Conservation (phyloP, 2,329 filamentous ascomycete species). For the Exophiala viscosa region DNA sequence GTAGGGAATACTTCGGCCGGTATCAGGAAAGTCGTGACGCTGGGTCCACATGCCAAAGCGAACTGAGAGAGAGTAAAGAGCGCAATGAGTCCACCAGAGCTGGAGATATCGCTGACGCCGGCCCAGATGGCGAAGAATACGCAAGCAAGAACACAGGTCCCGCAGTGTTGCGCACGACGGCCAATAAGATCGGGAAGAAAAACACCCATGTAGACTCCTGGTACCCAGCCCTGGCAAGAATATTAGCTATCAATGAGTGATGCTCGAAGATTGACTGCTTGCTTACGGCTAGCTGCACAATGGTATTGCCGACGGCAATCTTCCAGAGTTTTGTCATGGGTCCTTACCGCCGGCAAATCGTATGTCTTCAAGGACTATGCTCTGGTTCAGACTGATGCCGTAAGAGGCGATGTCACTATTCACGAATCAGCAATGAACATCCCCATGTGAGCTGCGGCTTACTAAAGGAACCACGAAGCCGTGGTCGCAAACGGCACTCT, state of each 20-base stretch:
- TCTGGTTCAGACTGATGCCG: constrained; percentile 35
- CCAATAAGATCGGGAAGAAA: background rate
- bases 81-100: no score
- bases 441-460: no score
- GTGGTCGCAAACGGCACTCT: constrained; percentile 33
- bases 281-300: constrained; percentile 19
- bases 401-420: constrained; percentile 33
- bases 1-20: constrained; percentile 57
- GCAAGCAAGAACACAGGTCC: constrained; percentile 8
- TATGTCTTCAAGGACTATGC: constrained; percentile 32
- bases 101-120: no score
- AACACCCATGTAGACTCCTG: no score
- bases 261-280: no score
- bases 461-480: constrained; percentile 30
- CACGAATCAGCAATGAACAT: no score
- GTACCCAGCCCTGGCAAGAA: no score
- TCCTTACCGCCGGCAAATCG: constrained; percentile 32
- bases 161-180: constrained; percentile 30
- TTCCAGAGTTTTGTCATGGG: constrained; percentile 32
- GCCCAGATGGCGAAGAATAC: no score
- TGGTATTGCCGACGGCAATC: constrained; percentile 34
- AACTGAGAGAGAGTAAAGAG: constrained; percentile 30
- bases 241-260: no score
- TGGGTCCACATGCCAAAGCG: constrained; percentile 48
- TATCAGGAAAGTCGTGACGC: constrained; percentile 57